A percentile compares a stretch with the other conserved stretches of the same genome.
Evolutionary conservation across 345 rosid genomes (phyloP).

Genomic region (Conringia planisiliqua): DNA sequence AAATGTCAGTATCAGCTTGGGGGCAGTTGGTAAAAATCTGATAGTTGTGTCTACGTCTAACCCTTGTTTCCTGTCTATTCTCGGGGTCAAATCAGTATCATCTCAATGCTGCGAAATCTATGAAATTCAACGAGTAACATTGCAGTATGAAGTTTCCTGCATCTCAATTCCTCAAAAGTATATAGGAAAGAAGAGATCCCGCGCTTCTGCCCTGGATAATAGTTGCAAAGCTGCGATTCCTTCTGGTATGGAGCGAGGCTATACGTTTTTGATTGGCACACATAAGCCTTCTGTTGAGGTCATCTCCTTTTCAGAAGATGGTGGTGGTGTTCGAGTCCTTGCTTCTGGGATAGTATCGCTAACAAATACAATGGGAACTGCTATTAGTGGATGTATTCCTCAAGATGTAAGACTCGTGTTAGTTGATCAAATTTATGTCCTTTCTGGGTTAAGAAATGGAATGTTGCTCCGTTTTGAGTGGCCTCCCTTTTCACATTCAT

Average conservation of each 20-base stretch:
- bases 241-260: slow-evolving; percentile 55
- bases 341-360: slow-evolving; percentile 73
- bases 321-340: slow-evolving; percentile 65
- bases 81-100: slow-evolving; percentile 66
- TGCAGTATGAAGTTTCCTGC: slow-evolving; percentile 86
- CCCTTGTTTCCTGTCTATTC: slow-evolving; percentile 77
- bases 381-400: slow-evolving; percentile 80
- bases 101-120: slow-evolving; percentile 59
- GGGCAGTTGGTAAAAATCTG: slow-evolving; percentile 77
- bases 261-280: slow-evolving; percentile 84
- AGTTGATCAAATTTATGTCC: slow-evolving; percentile 76
- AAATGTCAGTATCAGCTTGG: slow-evolving; percentile 76
- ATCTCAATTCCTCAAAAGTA: slow-evolving; percentile 69
- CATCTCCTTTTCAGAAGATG: slow-evolving; percentile 56
- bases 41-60: slow-evolving; percentile 86
- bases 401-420: slow-evolving; percentile 96
- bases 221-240: slow-evolving; percentile 43
- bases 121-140: slow-evolving; percentile 70
- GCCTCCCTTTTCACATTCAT: slow-evolving; percentile 48
- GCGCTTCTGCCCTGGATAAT: slow-evolving; percentile 32
- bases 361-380: slow-evolving; percentile 65
- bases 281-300: slow-evolving; percentile 97
- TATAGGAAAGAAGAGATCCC: slow-evolving; percentile 43
- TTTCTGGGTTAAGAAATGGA: slow-evolving; percentile 93
- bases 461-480: slow-evolving; percentile 97